phyloP scores from a whole-genome alignment of 2,329 filamentous ascomycete species.

The Fusarium citri region DNA sequence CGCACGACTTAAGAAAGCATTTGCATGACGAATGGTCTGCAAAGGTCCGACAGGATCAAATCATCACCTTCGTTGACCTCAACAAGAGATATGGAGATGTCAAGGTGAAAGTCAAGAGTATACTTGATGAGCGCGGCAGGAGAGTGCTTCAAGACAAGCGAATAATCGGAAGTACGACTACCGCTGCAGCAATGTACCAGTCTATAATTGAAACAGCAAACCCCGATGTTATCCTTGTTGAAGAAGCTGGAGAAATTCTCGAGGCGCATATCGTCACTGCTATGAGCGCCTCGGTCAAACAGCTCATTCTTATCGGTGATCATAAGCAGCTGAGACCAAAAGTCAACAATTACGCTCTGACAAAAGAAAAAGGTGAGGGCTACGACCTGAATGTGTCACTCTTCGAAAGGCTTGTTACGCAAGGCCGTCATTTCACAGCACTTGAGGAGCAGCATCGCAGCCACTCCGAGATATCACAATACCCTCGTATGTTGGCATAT shows the following conservation, averaged over 20 bases:
- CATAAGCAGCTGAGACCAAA: constrained; percentile 80
- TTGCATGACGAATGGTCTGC: constrained; percentile 58
- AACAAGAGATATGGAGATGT: constrained; percentile 56
- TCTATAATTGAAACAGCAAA: constrained; percentile 63
- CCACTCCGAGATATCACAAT: constrained; percentile 72
- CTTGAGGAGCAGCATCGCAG: constrained; percentile 75
- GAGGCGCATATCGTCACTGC: constrained; percentile 73
- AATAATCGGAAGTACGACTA: constrained; percentile 79
- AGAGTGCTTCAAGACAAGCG: constrained; percentile 63
- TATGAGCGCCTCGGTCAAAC: constrained; percentile 65
- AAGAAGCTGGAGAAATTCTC: constrained; percentile 80
- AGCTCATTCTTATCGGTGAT: constrained; percentile 78
- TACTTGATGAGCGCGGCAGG: constrained; percentile 58
- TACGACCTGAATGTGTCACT: constrained; percentile 75
- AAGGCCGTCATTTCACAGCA: constrained; percentile 64
- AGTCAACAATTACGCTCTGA: constrained; percentile 69
- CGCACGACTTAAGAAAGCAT: constrained; percentile 49
- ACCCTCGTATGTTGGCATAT: constrained; percentile 70
- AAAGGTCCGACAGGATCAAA: constrained; percentile 62
- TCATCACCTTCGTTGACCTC: constrained; percentile 54
- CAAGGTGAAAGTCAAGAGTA: constrained; percentile 55
- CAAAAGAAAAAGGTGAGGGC: constrained; percentile 71
- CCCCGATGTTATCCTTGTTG: constrained; percentile 72
- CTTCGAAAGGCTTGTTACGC: constrained; percentile 73
- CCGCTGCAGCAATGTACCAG: constrained; percentile 72